phyloP scores from a whole-genome alignment of 345 rosid species.

The Populus pruinosa region DNA sequence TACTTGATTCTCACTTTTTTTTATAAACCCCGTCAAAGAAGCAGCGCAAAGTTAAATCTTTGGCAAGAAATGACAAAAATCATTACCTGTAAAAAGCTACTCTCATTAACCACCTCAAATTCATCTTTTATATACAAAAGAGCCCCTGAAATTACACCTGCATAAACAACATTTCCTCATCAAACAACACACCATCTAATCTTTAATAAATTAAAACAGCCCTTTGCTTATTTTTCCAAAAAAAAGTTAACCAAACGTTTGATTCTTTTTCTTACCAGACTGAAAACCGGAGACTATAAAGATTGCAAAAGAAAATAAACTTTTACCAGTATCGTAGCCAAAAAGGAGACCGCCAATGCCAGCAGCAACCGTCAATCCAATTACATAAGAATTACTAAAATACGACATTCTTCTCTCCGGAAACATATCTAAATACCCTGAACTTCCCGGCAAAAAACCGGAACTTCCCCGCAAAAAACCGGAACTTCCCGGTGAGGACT shows the following conservation, averaged over 20 bases:
- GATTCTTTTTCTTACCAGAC: neutral
- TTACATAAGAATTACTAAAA: constrained; percentile 66
- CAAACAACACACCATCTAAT: neutral
- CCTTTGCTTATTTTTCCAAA: neutral
- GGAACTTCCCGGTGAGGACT: constrained; percentile 88
- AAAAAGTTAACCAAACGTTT: neutral
- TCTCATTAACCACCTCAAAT: constrained; percentile 65
- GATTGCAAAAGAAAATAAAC: neutral
- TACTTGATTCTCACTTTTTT: neutral
- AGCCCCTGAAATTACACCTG: constrained; percentile 97
- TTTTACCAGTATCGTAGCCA: constrained; percentile 87
- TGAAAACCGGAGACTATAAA: neutral
- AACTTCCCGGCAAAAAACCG: constrained; percentile 97
- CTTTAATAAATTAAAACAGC: neutral
- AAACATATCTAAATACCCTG: constrained; percentile 77
- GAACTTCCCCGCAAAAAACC: too few species aligned
- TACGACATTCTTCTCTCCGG: constrained; percentile 91
- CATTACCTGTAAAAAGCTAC: constrained; percentile 83
- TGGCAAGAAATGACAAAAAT: neutral
- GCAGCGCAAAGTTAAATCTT: neutral
- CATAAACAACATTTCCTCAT: constrained; percentile 4
- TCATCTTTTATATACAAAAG: constrained; percentile 95
- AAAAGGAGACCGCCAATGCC: constrained; percentile 96
- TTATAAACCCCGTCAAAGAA: neutral
- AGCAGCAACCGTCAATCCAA: constrained; percentile 69